phyloP scores from a whole-genome alignment of 2,329 filamentous ascomycete species.

The Nakataea oryzae region DNA sequence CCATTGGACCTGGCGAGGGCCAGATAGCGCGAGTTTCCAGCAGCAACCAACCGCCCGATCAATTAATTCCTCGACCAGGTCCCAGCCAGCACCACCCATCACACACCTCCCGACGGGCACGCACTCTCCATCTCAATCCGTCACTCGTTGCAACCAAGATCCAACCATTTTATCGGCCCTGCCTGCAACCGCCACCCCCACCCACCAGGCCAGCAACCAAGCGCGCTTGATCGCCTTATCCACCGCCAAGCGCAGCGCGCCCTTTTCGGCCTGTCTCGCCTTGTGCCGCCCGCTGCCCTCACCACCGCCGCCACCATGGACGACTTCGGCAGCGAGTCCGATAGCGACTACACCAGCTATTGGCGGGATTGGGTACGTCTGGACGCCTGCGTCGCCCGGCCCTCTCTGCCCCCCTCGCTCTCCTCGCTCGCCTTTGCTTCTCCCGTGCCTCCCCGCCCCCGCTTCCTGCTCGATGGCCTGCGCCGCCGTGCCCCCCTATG shows the following conservation, averaged over 20 bases:
- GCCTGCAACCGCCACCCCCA: background rate
- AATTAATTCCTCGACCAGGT: background rate
- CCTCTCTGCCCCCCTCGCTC: background rate
- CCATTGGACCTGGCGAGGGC: background rate
- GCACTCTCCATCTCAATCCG: background rate
- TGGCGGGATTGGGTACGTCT: conserved; percentile 95
- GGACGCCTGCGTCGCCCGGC: background rate
- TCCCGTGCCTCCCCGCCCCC: background rate
- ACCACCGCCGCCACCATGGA: conserved; percentile 54
- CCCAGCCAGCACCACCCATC: background rate
- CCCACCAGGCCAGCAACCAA: background rate
- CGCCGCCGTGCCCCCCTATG: background rate
- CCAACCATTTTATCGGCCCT: background rate
- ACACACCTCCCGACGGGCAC: background rate
- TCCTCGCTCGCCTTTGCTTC: background rate
- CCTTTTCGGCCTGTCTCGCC: background rate
- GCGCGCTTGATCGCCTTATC: background rate
- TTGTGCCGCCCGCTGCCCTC: background rate
- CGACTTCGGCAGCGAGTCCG: conserved; percentile 94
- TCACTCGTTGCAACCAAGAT: background rate
- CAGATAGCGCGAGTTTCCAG: background rate
- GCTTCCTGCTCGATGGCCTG: background rate
- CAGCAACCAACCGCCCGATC: background rate
- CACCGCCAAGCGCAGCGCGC: background rate
- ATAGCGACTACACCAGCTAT: conserved; percentile 98